Percentiles rank a stretch among this genome's conserved stretches.
Evolutionary conservation across 257 asterid genomes (phyloP).

Genomic region (Solanum clarkiae): DNA sequence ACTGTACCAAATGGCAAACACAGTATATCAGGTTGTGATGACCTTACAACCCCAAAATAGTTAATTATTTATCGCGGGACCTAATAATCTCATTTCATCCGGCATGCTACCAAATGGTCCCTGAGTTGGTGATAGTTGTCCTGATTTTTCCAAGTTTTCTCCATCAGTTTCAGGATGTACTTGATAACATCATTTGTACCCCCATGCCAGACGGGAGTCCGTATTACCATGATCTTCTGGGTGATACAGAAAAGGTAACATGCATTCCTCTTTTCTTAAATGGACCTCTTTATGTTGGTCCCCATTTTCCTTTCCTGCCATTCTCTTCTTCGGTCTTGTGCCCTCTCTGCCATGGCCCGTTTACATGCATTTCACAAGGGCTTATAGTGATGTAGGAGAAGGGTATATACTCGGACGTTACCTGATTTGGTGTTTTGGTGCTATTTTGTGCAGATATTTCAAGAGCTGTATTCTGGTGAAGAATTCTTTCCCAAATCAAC

Average conservation of each 20-base stretch:
- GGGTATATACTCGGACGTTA: not conserved
- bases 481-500: conserved; percentile 47
- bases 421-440: not conserved
- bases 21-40: not conserved
- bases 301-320: not conserved
- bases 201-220: conserved; percentile 67
- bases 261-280: not conserved
- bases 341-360: not conserved
- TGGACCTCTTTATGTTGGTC: not conserved
- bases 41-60: not conserved
- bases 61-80: not conserved
- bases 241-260: conserved; percentile 45
- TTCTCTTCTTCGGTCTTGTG: not conserved
- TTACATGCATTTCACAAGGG: not conserved
- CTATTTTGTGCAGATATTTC: conserved; percentile 32
- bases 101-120: not conserved
- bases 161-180: conserved; percentile 29
- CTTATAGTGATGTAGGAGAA: not conserved
- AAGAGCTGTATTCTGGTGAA: conserved; percentile 43
- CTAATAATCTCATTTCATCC: not conserved
- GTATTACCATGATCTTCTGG: conserved; percentile 44
- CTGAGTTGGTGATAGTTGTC: not conserved
- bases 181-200: conserved; percentile 30
- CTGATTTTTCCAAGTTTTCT: not conserved
- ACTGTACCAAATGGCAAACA: not conserved